Evolutionary conservation across 2,329 filamentous ascomycete species (phyloP).

Genomic region (Apiospora saccharicola): DNA sequence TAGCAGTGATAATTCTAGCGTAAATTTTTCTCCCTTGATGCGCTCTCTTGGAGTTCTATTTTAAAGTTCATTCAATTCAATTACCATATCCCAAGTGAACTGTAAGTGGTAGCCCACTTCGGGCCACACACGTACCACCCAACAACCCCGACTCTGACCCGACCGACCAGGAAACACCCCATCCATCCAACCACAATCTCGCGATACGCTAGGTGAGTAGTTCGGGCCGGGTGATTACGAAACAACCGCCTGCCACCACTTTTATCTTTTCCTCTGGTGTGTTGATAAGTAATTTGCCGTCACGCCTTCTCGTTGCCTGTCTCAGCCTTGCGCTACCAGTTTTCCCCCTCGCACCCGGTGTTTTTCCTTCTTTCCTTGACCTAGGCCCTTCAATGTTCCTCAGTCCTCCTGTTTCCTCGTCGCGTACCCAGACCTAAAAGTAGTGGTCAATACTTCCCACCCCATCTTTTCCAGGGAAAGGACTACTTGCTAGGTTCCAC

Average conservation of each 20-base stretch:
- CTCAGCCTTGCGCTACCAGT: slow-evolving; percentile 22
- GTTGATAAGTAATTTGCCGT: slow-evolving; percentile 8
- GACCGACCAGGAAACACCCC: slow-evolving; percentile 6
- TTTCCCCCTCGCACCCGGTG: slow-evolving; percentile 14
- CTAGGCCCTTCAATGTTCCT: background rate
- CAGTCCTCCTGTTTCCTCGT: background rate
- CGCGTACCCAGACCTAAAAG: slow-evolving; percentile 21
- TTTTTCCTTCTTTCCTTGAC: slow-evolving; percentile 22
- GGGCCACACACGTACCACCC: slow-evolving; percentile 5
- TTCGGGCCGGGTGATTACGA: slow-evolving; percentile 15
- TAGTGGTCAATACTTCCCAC: slow-evolving; percentile 22
- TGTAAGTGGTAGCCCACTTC: background rate
- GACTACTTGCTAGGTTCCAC: slow-evolving; percentile 24
- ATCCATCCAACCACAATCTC: slow-evolving; percentile 12
- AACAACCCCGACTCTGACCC: slow-evolving; percentile 3
- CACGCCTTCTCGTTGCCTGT: slow-evolving; percentile 10
- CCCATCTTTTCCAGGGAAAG: slow-evolving; percentile 21
- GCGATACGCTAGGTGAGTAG: slow-evolving; percentile 20
- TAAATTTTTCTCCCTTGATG: background rate
- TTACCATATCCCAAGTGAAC: background rate
- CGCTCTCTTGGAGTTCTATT: background rate
- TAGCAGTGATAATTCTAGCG: background rate
- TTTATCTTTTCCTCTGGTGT: slow-evolving; percentile 15
- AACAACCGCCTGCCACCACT: slow-evolving; percentile 16
- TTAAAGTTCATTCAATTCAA: background rate